These are phyloP conservation scores for Termitomyces sp. DNA, from an alignment of 768 basidiomycete genomes.

Conservation along the genomic window DNA sequence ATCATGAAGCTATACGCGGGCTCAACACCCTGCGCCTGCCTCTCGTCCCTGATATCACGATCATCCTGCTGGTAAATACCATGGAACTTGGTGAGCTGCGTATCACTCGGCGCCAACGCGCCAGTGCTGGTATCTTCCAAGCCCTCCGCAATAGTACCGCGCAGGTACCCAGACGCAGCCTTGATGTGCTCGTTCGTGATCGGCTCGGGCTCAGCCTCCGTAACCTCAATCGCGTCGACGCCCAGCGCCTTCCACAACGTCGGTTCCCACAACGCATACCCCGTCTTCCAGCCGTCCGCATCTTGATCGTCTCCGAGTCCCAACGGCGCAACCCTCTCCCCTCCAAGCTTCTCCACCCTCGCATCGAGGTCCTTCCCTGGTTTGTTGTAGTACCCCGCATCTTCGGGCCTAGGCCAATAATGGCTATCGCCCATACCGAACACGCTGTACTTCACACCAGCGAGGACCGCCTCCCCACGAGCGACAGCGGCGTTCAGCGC, in stretches of 20 bases:
- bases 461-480: constrained; percentile 52
- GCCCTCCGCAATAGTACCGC: constrained; percentile 93
- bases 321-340: constrained; percentile 62
- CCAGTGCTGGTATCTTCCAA: constrained; percentile 82
- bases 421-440: constrained; percentile 98
- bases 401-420: constrained; percentile 97
- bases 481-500: constrained; percentile 62
- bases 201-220: constrained; percentile 90
- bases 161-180: constrained; percentile 87
- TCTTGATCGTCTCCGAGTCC: constrained; percentile 97
- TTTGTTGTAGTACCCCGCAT: constrained; percentile 98
- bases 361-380: constrained; percentile 86
- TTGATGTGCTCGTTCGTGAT: constrained; percentile 99
- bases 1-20: constrained; percentile 99
- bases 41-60: constrained; percentile 96
- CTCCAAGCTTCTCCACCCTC: constrained; percentile 75
- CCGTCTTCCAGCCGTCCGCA: constrained; percentile 91
- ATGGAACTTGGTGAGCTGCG: constrained; percentile 96
- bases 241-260: constrained; percentile 90
- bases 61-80: constrained; percentile 97
- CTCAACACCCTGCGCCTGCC: constrained; percentile 86
- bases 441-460: constrained; percentile 71
- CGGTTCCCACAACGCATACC: constrained; percentile 96
- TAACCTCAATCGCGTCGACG: constrained; percentile 82
- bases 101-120: constrained; percentile 85